These are phyloP conservation scores for Dichomitus squalens DNA, from an alignment of 1,284 basidiomycete species.

Conservation along the genomic window DNA sequence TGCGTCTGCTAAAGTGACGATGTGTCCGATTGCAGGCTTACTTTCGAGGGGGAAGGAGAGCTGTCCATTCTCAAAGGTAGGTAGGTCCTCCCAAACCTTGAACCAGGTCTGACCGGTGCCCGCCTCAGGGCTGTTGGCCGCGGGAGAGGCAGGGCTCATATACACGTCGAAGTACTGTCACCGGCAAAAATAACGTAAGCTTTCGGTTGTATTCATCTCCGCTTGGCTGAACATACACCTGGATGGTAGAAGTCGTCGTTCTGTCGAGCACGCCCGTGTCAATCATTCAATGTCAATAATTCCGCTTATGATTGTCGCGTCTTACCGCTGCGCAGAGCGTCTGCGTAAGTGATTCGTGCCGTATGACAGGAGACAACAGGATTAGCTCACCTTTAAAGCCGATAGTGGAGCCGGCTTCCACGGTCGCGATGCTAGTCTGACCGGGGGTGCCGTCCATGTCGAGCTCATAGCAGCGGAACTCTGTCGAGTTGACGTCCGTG, in stretches of 20 bases:
- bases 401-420: conserved; percentile 34
- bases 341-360: conserved; percentile 27
- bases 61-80: conserved; percentile 36
- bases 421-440: conserved; percentile 40
- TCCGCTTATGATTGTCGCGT: background rate
- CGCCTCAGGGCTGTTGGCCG: conserved; percentile 43
- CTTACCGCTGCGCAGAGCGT: conserved; percentile 20
- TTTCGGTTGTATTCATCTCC: background rate
- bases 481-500: conserved; percentile 45
- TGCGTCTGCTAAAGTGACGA: too few relatives aligned
- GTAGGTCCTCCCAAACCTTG: conserved; percentile 47
- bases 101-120: conserved; percentile 48
- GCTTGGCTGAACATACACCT: conserved; percentile 30
- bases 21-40: conserved; percentile 31
- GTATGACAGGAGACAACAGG: conserved; percentile 2
- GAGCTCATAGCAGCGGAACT: conserved; percentile 49
- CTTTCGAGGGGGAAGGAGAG: conserved; percentile 41
- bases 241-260: conserved; percentile 36
- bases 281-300: background rate
- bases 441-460: conserved; percentile 37
- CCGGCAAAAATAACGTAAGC: background rate
- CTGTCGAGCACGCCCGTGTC: conserved; percentile 4
- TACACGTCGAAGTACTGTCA: conserved; percentile 43
- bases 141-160: conserved; percentile 42
- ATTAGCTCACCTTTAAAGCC: conserved; percentile 29